Conservation (phyloP, 1,284 basidiomycete species). For the Ustilago sp. region DNA sequence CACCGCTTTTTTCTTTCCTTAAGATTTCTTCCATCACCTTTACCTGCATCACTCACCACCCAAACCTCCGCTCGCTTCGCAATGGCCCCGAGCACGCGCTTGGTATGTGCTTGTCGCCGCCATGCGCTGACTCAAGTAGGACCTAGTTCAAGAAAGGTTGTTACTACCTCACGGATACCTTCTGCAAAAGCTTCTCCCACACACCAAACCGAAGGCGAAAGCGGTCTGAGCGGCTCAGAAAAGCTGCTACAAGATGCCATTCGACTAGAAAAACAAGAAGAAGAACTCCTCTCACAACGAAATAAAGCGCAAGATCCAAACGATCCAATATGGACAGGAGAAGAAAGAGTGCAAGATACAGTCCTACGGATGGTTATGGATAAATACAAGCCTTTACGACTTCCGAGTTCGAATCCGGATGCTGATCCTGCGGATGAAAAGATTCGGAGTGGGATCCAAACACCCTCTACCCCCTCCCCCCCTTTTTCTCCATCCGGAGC, state of each 20-base stretch:
- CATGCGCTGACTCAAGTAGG: too few relatives aligned
- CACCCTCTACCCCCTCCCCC: slow-evolving; percentile 17
- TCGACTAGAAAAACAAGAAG: slow-evolving; percentile 28
- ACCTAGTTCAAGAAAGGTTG: too few relatives aligned
- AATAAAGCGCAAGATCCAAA: slow-evolving; percentile 22
- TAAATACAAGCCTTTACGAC: slow-evolving; percentile 63
- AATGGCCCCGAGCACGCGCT: too few relatives aligned
- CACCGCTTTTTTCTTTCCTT: too few relatives aligned
- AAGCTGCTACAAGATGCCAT: slow-evolving; percentile 32
- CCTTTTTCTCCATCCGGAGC: too few relatives aligned
- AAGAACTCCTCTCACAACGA: background rate
- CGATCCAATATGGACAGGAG: slow-evolving; percentile 61
- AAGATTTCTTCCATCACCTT: too few relatives aligned
- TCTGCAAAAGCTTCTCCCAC: background rate
- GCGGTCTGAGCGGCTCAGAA: slow-evolving; percentile 26
- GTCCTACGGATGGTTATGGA: slow-evolving; percentile 66
- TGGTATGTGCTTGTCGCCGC: too few relatives aligned
- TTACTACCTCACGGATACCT: background rate
- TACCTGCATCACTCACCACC: too few relatives aligned
- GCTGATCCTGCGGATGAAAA: slow-evolving; percentile 49
- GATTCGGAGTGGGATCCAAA: slow-evolving; percentile 41
- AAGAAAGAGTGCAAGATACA: slow-evolving; percentile 60
- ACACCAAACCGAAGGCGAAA: background rate
- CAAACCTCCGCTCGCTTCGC: too few relatives aligned
- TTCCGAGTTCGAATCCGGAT: background rate